These are phyloP conservation scores for Fusarium sp. DNA, from an alignment of 2,329 filamentous ascomycete species.

Conservation along the genomic window DNA sequence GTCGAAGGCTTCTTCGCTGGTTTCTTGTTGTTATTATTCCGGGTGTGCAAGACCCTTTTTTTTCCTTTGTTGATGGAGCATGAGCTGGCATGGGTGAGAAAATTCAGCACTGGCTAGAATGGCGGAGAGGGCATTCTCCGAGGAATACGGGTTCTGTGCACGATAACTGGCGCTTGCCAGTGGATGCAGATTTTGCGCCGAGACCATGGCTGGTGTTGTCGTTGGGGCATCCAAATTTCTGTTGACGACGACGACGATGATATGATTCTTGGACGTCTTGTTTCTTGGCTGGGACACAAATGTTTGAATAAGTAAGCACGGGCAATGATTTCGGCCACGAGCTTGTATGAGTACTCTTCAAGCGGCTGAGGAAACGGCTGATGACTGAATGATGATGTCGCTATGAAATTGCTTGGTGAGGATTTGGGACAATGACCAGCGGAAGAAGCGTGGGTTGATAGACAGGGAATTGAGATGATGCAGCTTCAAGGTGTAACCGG, in stretches of 20 bases:
- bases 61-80: constrained; percentile 37
- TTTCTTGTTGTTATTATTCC: constrained; percentile 23
- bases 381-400: constrained; percentile 49
- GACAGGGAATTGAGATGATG: constrained; percentile 25
- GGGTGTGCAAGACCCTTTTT: constrained; percentile 18
- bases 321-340: constrained; percentile 35
- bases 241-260: constrained; percentile 32
- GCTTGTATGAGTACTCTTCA: constrained; percentile 44
- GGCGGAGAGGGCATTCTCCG: constrained; percentile 35
- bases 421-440: constrained; percentile 18
- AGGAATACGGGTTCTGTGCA: constrained; percentile 23
- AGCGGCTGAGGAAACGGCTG: constrained; percentile 45
- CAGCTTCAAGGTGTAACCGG: neutral
- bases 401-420: constrained; percentile 40
- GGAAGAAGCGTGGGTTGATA: constrained; percentile 21
- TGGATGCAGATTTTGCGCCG: constrained; percentile 26
- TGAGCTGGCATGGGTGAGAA: constrained; percentile 32
- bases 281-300: constrained; percentile 38
- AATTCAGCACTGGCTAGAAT: constrained; percentile 46
- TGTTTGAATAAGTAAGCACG: constrained; percentile 45
- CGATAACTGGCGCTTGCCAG: constrained; percentile 38
- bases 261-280: constrained; percentile 37
- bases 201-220: constrained; percentile 23
- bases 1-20: constrained; percentile 42
- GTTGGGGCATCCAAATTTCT: constrained; percentile 19